Evolutionary conservation across 2,329 filamentous ascomycete species (phyloP).

Genomic region (Lachnellula suecica): DNA sequence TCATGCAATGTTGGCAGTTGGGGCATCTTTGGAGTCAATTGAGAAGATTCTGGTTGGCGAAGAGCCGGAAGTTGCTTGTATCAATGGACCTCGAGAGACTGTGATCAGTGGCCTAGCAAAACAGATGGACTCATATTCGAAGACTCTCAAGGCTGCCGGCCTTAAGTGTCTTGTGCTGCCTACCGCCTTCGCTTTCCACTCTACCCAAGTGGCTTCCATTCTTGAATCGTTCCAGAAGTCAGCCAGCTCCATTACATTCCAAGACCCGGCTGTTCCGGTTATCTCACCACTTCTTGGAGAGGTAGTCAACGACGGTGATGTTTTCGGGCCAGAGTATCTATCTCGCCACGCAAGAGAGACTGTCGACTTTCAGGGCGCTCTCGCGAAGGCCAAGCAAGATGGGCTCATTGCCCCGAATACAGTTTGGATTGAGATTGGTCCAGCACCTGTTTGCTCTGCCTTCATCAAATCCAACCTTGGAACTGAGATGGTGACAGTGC

Average conservation of each 20-base stretch:
- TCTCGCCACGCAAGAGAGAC: conserved; percentile 64
- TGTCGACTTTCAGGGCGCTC: conserved; percentile 66
- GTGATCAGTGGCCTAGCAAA: conserved; percentile 63
- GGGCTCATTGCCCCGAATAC: conserved; percentile 59
- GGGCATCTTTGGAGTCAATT: conserved; percentile 48
- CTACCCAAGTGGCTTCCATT: conserved; percentile 63
- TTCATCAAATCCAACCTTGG: conserved; percentile 67
- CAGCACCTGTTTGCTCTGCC: conserved; percentile 66
- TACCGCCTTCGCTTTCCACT: conserved; percentile 68
- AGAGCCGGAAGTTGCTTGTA: conserved; percentile 57
- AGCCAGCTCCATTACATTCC: conserved; percentile 53
- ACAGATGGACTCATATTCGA: conserved; percentile 49
- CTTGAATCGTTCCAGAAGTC: conserved; percentile 57
- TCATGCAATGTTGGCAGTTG: conserved; percentile 64
- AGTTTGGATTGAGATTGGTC: conserved; percentile 71
- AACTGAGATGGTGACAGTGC: conserved; percentile 48
- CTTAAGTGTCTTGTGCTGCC: conserved; percentile 63
- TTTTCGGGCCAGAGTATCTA: conserved; percentile 62
- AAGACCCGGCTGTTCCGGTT: conserved; percentile 55
- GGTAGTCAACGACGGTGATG: conserved; percentile 55
- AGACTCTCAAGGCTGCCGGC: conserved; percentile 36
- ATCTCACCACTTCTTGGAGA: conserved; percentile 67
- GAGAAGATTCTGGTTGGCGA: conserved; percentile 49
- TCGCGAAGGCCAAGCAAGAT: conserved; percentile 57
- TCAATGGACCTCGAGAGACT: conserved; percentile 74